phyloP scores from a whole-genome alignment of 192 early-diverging fungal genomes.

The Gamsiella multidivaricata region DNA sequence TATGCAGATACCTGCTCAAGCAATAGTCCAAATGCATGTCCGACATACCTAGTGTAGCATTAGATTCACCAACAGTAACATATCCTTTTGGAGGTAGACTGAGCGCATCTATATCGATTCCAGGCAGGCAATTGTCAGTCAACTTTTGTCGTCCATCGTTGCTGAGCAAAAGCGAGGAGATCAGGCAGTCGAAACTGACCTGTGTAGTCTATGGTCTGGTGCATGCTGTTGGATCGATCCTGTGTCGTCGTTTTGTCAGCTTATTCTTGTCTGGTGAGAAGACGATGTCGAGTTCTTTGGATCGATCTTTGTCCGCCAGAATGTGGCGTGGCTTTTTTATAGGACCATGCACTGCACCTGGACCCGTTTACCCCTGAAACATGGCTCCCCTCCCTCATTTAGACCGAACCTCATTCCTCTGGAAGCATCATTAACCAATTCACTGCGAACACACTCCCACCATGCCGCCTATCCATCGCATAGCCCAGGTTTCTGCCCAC shows the following conservation, averaged over 20 bases:
- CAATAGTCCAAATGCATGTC: neutral
- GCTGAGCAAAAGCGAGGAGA: neutral
- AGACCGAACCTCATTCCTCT: no score
- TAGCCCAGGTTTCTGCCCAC: constrained; percentile 31
- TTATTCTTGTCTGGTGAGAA: neutral
- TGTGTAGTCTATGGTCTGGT: neutral
- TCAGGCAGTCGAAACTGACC: no score
- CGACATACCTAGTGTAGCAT: constrained; percentile 26
- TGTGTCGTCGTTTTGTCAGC: neutral
- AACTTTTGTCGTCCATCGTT: neutral
- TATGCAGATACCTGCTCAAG: no score
- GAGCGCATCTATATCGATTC: constrained; percentile 16
- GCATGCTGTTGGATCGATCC: neutral
- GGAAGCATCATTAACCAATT: no score
- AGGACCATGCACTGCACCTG: no score
- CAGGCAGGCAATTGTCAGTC: neutral
- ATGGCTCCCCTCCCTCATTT: no score
- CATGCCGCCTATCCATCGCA: constrained; percentile 35
- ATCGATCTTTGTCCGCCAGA: no score
- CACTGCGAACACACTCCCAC: no score
- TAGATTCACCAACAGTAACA: constrained; percentile 44
- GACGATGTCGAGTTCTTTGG: no score
- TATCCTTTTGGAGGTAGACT: constrained; percentile 29
- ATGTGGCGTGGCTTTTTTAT: no score
- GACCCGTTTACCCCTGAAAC: no score